phyloP scores from a whole-genome alignment of 1,284 basidiomycete species.

The Rhodotorula mucilaginosa region DNA sequence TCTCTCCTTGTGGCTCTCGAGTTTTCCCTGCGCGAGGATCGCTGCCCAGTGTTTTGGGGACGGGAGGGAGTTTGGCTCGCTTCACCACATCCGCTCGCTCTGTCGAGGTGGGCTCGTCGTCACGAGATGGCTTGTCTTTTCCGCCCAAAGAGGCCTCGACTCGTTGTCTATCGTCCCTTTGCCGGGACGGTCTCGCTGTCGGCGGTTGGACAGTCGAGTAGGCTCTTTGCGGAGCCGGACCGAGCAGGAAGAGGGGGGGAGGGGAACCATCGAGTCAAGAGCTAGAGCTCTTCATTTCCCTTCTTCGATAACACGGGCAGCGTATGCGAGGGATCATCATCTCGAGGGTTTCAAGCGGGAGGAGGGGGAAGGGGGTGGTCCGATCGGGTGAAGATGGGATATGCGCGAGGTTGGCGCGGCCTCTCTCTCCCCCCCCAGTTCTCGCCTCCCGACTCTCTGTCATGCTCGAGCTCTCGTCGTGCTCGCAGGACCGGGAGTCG shows the following conservation, averaged over 20 bases:
- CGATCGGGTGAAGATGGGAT: conserved; percentile 6
- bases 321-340: too few relatives aligned
- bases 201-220: too few relatives aligned
- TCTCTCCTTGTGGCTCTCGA: background rate
- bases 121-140: too few relatives aligned
- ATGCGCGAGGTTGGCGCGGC: conserved; percentile 24
- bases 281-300: background rate
- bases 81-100: background rate
- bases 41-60: background rate
- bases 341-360: background rate
- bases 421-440: background rate
- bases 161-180: background rate
- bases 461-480: background rate
- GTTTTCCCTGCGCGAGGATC: conserved; percentile 12
- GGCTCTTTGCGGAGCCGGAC: too few relatives aligned
- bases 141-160: conserved; percentile 11
- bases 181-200: too few relatives aligned
- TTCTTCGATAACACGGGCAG: too few relatives aligned
- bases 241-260: background rate
- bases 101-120: background rate
- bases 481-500: background rate
- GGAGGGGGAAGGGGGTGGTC: background rate
- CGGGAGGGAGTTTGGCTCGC: background rate
- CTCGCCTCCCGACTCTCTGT: background rate
- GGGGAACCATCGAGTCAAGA: background rate